Conservation (phyloP, 768 basidiomycete genomes). For the Dictyophora rubrovolvata region DNA sequence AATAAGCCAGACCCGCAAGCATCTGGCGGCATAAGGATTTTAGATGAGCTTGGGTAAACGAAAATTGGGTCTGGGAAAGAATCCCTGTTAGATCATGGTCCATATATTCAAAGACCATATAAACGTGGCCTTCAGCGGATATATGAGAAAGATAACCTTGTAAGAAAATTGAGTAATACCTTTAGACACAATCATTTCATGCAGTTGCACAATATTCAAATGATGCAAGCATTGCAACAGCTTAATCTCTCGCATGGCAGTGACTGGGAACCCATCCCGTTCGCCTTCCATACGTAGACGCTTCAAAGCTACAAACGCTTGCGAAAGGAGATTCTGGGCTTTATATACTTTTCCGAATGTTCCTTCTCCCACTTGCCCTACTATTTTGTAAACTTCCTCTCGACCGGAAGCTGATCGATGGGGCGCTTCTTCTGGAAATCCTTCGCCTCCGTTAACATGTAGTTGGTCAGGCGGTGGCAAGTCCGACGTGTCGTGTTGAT, state of each 20-base stretch:
- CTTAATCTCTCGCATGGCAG: constrained; percentile 98
- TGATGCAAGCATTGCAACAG: constrained; percentile 86
- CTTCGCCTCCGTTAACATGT: constrained; percentile 16
- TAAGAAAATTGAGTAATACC: constrained; percentile 34
- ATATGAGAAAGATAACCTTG: constrained; percentile 3
- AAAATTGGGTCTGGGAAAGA: constrained; percentile 81
- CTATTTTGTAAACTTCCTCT: constrained; percentile 68
- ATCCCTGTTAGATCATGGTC: constrained; percentile 96
- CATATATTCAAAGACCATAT: constrained; percentile 99
- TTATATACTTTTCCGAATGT: constrained; percentile 99
- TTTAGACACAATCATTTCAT: constrained; percentile 99
- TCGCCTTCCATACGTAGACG: constrained; percentile 97
- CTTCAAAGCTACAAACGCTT: constrained; percentile 79
- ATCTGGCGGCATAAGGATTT: constrained; percentile 96
- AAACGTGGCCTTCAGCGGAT: constrained; percentile 64
- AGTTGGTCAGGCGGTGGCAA: constrained; percentile 12
- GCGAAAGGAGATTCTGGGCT: constrained; percentile 74
- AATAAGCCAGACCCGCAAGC: constrained; percentile 87
- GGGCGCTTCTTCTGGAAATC: constrained; percentile 5
- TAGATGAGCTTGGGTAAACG: constrained; percentile 76
- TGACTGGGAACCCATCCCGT: constrained; percentile 96
- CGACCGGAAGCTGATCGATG: neutral
- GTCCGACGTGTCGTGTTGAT: neutral
- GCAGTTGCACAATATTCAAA: constrained; percentile 76
- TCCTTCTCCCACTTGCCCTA: constrained; percentile 94